Conservation (phyloP, 179 eudicot genomes). For the Corrigiola litoralis region DNA sequence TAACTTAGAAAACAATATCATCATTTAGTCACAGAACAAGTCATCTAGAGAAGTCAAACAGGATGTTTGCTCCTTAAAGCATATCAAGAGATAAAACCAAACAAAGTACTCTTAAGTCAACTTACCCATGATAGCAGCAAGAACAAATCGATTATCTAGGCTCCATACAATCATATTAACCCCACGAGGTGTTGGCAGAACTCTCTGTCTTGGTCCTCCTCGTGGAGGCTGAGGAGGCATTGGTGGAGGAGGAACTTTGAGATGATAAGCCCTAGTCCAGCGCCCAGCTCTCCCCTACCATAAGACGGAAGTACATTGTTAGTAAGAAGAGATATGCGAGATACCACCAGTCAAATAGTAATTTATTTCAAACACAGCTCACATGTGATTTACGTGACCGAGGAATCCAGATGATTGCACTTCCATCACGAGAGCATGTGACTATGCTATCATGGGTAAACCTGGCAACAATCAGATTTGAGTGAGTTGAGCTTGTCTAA, state of each 20-base stretch:
- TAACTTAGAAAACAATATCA: no score
- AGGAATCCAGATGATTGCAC: slow-evolving; percentile 98
- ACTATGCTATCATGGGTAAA: slow-evolving; percentile 93
- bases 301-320: slow-evolving; percentile 7
- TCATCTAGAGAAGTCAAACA: neutral
- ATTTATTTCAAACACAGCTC: slow-evolving; percentile 19
- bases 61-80: neutral
- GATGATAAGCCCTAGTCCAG: slow-evolving; percentile 89
- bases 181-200: slow-evolving; percentile 90
- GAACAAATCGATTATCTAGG: slow-evolving; percentile 94
- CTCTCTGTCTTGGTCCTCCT: slow-evolving; percentile 95
- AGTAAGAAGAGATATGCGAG: neutral
- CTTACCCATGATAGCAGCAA: slow-evolving; percentile 98
- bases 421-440: slow-evolving; percentile 96
- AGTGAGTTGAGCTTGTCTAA: slow-evolving; percentile 2
- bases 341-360: neutral
- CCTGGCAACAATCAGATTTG: slow-evolving; percentile 48
- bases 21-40: no score
- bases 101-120: slow-evolving; percentile 9
- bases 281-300: slow-evolving; percentile 76
- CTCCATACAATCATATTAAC: slow-evolving; percentile 98
- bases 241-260: slow-evolving; percentile 96
- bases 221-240: slow-evolving; percentile 82
- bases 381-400: slow-evolving; percentile 98
- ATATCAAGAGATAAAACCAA: neutral